phyloP scores from a whole-genome alignment of 2,329 filamentous ascomycete genomes.

The Chaetomium sp. region DNA sequence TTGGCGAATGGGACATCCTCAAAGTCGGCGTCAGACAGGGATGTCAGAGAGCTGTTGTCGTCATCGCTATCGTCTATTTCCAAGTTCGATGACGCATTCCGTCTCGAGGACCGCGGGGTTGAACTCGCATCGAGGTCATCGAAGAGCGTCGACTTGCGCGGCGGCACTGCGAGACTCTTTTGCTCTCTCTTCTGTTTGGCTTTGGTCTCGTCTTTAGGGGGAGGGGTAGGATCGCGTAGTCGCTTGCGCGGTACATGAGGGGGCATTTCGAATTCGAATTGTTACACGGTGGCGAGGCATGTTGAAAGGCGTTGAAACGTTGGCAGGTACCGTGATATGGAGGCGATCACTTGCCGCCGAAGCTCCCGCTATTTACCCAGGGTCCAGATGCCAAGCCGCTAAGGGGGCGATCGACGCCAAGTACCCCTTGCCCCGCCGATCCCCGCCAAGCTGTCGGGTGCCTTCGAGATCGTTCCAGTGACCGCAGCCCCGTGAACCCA shows the following conservation, averaged over 20 bases:
- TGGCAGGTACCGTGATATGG: not conserved
- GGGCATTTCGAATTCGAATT: slow-evolving; percentile 56
- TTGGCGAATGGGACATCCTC: slow-evolving; percentile 48
- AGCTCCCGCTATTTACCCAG: too few relatives aligned
- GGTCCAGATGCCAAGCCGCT: slow-evolving; percentile 16
- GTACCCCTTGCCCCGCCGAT: slow-evolving; percentile 6
- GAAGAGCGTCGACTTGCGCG: slow-evolving; percentile 60
- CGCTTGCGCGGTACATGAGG: slow-evolving; percentile 70
- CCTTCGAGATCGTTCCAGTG: slow-evolving; percentile 34
- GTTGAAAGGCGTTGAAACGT: slow-evolving; percentile 1
- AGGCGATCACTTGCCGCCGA: not conserved
- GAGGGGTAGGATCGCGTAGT: slow-evolving; percentile 51
- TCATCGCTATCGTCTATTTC: slow-evolving; percentile 50
- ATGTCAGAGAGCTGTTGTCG: slow-evolving; percentile 50
- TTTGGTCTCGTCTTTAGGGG: slow-evolving; percentile 40
- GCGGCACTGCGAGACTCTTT: slow-evolving; percentile 37
- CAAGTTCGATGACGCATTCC: slow-evolving; percentile 46
- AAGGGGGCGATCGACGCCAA: not conserved
- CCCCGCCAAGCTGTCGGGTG: slow-evolving; percentile 23
- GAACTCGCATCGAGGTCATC: slow-evolving; percentile 60
- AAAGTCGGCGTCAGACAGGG: slow-evolving; percentile 61
- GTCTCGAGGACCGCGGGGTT: slow-evolving; percentile 47
- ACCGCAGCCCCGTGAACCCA: not conserved
- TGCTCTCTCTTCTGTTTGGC: slow-evolving; percentile 33
- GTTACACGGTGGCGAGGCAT: not conserved